A percentile compares a stretch with the other conserved stretches of the same genome.
Conservation (phyloP, 495 filamentous ascomycete genomes). For the Neurospora sp. region DNA sequence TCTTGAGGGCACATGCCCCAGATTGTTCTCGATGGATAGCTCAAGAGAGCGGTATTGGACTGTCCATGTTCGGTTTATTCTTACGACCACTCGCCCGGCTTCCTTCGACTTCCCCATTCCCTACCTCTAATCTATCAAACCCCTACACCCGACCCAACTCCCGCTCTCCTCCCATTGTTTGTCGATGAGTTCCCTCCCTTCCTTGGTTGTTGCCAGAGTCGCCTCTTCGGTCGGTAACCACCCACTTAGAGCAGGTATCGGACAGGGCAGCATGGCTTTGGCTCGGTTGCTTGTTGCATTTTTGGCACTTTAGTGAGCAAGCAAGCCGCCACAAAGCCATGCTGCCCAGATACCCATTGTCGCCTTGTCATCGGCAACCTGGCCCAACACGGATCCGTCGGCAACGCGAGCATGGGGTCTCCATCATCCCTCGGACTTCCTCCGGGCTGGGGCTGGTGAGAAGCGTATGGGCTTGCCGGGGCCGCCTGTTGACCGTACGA, state of each 20-base stretch:
- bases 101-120: background rate
- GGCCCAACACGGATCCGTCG: background rate
- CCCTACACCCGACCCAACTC: conserved; percentile 42
- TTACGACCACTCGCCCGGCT: conserved; percentile 16
- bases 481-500: conserved; percentile 17
- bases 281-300: conserved; percentile 30
- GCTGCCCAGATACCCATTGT: background rate
- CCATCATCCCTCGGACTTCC: background rate
- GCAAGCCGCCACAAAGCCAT: conserved; percentile 44
- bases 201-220: conserved; percentile 31
- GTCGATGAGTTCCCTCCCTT: conserved; percentile 49
- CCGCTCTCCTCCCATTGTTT: conserved; percentile 49
- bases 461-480: conserved; percentile 10
- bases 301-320: conserved; percentile 42
- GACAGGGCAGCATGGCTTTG: background rate
- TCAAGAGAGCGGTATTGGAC: background rate
- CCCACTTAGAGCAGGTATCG: conserved; percentile 2
- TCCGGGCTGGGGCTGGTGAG: conserved; percentile 6
- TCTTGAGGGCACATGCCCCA: background rate
- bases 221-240: conserved; percentile 17
- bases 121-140: background rate
- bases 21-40: background rate
- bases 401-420: background rate
- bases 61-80: conserved; percentile 13
- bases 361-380: background rate